Evolutionary conservation across 176 grass and related monocot species (phyloP).

Genomic region (Metroxylon sagu): DNA sequence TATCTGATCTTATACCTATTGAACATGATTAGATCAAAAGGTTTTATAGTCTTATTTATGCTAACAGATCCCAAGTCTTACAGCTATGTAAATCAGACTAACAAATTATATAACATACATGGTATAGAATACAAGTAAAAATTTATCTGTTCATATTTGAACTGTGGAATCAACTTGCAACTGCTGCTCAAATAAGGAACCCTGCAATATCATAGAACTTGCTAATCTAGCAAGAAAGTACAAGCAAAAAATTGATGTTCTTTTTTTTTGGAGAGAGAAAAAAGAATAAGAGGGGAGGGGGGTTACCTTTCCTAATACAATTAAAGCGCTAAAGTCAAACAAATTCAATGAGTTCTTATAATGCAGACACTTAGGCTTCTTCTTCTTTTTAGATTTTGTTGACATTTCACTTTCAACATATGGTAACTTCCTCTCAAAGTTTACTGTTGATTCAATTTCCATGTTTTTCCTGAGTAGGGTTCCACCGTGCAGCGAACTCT

Average conservation of each 20-base stretch:
- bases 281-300: too few species aligned
- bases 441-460: slow-evolving; percentile 67
- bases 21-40: too few species aligned
- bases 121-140: background rate
- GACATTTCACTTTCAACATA: slow-evolving; percentile 63
- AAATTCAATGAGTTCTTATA: slow-evolving; percentile 42
- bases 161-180: slow-evolving; percentile 38
- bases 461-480: slow-evolving; percentile 63
- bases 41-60: too few species aligned
- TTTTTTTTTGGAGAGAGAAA: too few species aligned
- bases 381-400: slow-evolving; percentile 93
- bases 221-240: slow-evolving; percentile 28
- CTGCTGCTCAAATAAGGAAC: slow-evolving; percentile 43
- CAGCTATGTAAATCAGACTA: too few species aligned
- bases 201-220: slow-evolving; percentile 55
- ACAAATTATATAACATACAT: background rate
- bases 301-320: slow-evolving; percentile 64
- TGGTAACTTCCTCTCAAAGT: slow-evolving; percentile 56
- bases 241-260: background rate
- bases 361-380: slow-evolving; percentile 54
- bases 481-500: slow-evolving; percentile 61
- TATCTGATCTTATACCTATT: too few species aligned
- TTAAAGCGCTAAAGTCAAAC: slow-evolving; percentile 39
- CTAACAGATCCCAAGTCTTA: too few species aligned
- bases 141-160: slow-evolving; percentile 74